These are phyloP conservation scores for Blastomyces percursus DNA, from an alignment of 2,329 filamentous ascomycete species.

Conservation along the genomic window DNA sequence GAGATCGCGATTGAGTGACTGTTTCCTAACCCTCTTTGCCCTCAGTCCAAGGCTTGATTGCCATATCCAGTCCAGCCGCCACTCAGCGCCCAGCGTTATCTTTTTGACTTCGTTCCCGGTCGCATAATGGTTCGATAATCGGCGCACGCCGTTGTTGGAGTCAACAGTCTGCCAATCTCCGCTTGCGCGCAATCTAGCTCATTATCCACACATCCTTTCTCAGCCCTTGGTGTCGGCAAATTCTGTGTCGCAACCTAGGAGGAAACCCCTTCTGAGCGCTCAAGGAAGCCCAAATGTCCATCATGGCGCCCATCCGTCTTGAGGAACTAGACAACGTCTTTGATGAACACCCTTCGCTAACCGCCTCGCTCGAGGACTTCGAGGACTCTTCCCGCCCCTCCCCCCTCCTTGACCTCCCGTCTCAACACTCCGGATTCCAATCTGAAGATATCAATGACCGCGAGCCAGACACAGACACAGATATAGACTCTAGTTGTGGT, in stretches of 20 bases:
- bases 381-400: constrained; percentile 40
- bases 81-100: neutral
- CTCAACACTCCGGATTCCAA: constrained; percentile 54
- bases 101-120: neutral
- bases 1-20: neutral
- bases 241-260: neutral
- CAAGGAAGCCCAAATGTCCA: neutral
- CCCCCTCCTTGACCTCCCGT: constrained; percentile 45
- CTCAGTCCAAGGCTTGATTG: neutral
- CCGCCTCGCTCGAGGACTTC: constrained; percentile 52
- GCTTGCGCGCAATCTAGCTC: neutral
- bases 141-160: neutral
- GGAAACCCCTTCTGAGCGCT: neutral
- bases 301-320: constrained; percentile 13
- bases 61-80: neutral
- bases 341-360: constrained; percentile 49
- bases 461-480: constrained; percentile 29
- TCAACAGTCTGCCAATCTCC: neutral
- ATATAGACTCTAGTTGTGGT: constrained; percentile 32
- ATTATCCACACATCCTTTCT: neutral
- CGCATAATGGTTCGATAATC: neutral
- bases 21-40: neutral
- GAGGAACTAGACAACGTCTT: constrained; percentile 41
- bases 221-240: neutral
- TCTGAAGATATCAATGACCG: constrained; percentile 41